These are phyloP conservation scores for Tephrocybe rancida DNA, from an alignment of 768 basidiomycete species.

Conservation along the genomic window DNA sequence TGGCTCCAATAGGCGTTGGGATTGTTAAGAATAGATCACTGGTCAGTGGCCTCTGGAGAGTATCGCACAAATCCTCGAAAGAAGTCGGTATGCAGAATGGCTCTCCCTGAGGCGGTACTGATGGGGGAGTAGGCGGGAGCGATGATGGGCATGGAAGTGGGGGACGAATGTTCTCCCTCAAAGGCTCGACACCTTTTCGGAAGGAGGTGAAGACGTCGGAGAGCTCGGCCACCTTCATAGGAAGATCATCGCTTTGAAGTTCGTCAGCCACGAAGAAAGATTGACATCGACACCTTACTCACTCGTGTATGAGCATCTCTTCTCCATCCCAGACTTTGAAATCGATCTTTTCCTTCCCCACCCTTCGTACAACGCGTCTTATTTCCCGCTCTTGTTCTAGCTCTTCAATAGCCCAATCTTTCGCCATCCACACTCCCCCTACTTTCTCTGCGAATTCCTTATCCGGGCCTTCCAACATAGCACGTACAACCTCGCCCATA, in stretches of 20 bases:
- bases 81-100: too few species aligned
- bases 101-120: background rate
- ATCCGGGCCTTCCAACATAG: background rate
- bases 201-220: background rate
- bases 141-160: background rate
- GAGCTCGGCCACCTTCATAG: background rate
- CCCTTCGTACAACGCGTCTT: background rate
- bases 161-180: background rate
- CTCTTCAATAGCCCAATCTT: background rate
- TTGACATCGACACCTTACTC: too few species aligned
- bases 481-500: background rate
- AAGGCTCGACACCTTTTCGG: background rate
- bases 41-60: background rate
- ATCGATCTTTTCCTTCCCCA: background rate
- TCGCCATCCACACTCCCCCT: background rate
- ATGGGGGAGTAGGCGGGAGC: background rate
- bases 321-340: background rate
- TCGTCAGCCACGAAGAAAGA: background rate
- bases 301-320: conserved; percentile 1
- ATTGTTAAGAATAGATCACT: background rate
- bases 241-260: background rate
- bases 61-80: background rate
- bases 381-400: background rate
- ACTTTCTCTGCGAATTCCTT: background rate
- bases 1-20: background rate